phyloP scores from a whole-genome alignment of 2,329 filamentous ascomycete species.

The Pochonia chlamydosporia region DNA sequence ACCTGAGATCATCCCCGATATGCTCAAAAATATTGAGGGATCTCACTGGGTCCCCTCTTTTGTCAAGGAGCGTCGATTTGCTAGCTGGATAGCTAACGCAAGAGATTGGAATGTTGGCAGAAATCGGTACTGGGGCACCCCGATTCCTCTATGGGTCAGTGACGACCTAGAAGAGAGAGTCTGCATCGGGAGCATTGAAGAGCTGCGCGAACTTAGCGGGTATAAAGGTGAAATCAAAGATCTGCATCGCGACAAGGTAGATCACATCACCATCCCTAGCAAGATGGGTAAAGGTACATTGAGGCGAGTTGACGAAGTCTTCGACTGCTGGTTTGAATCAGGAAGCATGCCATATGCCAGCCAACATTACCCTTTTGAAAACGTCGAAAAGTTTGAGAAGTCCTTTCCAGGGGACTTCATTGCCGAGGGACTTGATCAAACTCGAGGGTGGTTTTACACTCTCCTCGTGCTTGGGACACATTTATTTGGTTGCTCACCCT shows the following conservation, averaged over 20 bases:
- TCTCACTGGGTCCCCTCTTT: conserved; percentile 89
- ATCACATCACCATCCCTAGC: conserved; percentile 90
- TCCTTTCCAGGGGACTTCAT: conserved; percentile 92
- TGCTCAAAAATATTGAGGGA: conserved; percentile 83
- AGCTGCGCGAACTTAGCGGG: conserved; percentile 82
- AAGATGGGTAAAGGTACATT: conserved; percentile 81
- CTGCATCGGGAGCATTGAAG: conserved; percentile 77
- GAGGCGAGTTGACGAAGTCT: conserved; percentile 78
- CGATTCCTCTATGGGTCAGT: conserved; percentile 86
- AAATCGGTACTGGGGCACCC: conserved; percentile 94
- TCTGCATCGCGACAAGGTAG: conserved; percentile 87
- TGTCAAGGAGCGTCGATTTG: conserved; percentile 87
- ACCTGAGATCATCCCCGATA: conserved; percentile 72
- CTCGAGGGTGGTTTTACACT: conserved; percentile 95
- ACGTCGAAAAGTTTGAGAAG: conserved; percentile 71
- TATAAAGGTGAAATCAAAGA: conserved; percentile 77
- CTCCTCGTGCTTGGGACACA: conserved; percentile 83
- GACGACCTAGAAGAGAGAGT: conserved; percentile 83
- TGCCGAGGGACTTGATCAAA: conserved; percentile 88
- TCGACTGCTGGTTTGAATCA: conserved; percentile 97
- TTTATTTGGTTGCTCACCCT: conserved; percentile 77
- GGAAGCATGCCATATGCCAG: conserved; percentile 93
- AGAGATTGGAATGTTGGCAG: conserved; percentile 94
- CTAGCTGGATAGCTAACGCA: conserved; percentile 85
- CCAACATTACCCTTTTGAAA: conserved; percentile 88